Base-by-base conservation (phyloP, 495 filamentous ascomycete genomes). In the Penicillium silybi region DNA sequence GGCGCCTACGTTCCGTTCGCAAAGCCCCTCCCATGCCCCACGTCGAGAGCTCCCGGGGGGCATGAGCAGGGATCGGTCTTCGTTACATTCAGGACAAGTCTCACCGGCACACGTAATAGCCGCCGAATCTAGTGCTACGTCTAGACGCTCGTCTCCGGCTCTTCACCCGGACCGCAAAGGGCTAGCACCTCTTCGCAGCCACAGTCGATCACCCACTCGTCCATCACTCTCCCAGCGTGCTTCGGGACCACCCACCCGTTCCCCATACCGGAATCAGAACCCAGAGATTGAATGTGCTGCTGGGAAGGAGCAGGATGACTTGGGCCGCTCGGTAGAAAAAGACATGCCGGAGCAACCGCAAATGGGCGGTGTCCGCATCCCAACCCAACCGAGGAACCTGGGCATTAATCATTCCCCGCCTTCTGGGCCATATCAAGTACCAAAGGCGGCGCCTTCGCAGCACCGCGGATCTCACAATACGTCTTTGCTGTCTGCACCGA, bases 401-500 rank as follows among this genome's bases (percentile, higher is more conserved):
- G 64, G 58, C 27, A 44, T 58, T 11, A 62, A 54, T 27, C 73
- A 72, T 34, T 65, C 72, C 6, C 68, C 75, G 16, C 75, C 79
- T 10, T 65, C 72, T 19, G 80, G 75, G 4, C 76, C 77, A 5
- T 72, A 77, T 10, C 64, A 73, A 46, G 70, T 71, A 19, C 64
- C 75, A 9, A 75, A 74, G 29, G 64, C 71, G 2, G 64, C 74
- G 53, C 70, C 75, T 13, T 63, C 73, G 6, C 80, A 76, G 29
- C 75, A 67, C 58, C 79, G 80, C 9, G 68, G 68, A 13, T 60
- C 66, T 46, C 52, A 55, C 4, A 81, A 71, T 54, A 63, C 75
- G 23, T 76, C 80, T 27, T 53, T 82, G 18, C 64, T 84, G 1
- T 77, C 80, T 32, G 81, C 81, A 11, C 83, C 83, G n/a, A 83